These are phyloP conservation scores for Claviceps lovelessii DNA, from an alignment of 2,329 filamentous ascomycete species.

Conservation along the genomic window DNA sequence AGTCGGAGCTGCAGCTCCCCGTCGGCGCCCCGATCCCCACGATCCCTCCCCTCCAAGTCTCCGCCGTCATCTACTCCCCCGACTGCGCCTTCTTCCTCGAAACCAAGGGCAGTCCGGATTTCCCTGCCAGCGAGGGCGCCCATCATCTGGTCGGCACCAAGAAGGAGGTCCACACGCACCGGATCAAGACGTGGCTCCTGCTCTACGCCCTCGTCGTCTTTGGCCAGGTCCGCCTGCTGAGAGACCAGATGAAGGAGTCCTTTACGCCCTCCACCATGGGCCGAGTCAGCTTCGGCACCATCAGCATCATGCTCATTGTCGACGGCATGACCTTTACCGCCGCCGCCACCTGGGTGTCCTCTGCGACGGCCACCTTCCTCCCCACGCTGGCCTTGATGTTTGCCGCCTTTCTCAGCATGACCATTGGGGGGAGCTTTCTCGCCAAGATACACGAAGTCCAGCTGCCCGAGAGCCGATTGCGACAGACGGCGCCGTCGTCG, in stretches of 20 bases:
- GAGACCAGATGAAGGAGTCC: slow-evolving; percentile 50
- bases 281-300: slow-evolving; percentile 50
- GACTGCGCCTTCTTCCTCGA: slow-evolving; percentile 55
- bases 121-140: slow-evolving; percentile 32
- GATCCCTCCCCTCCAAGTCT: slow-evolving; percentile 46
- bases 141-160: slow-evolving; percentile 49
- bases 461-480: slow-evolving; percentile 37
- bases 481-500: slow-evolving; percentile 22
- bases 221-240: slow-evolving; percentile 46
- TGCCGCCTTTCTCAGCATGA: slow-evolving; percentile 39
- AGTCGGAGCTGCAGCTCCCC: slow-evolving; percentile 48
- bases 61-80: slow-evolving; percentile 50
- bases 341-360: slow-evolving; percentile 41
- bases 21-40: slow-evolving; percentile 41
- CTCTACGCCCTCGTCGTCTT: slow-evolving; percentile 41
- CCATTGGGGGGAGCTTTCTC: slow-evolving; percentile 42
- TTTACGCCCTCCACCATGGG: slow-evolving; percentile 54
- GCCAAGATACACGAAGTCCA: slow-evolving; percentile 47
- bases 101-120: slow-evolving; percentile 46
- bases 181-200: slow-evolving; percentile 45
- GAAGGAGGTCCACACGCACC: slow-evolving; percentile 41
- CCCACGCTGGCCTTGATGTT: slow-evolving; percentile 41
- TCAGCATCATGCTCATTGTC: slow-evolving; percentile 46
- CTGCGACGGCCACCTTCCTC: slow-evolving; percentile 40
- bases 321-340: slow-evolving; percentile 45